Percentiles rank a stretch among this genome's conserved stretches.
phyloP scores from a whole-genome alignment of 2,329 filamentous ascomycete genomes.

The Fulvia fulva region DNA sequence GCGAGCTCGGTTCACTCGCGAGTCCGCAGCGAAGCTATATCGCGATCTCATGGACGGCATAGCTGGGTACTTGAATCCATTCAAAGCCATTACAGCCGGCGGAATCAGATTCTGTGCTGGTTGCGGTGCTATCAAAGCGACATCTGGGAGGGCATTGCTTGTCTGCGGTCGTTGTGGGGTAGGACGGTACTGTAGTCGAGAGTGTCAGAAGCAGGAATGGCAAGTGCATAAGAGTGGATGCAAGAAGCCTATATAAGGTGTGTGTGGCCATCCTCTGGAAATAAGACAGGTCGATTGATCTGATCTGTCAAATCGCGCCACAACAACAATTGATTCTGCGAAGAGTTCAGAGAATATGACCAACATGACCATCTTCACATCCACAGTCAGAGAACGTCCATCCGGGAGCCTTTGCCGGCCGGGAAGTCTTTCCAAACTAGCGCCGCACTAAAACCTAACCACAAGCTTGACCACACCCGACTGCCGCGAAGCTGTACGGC shows the following conservation, averaged over 20 bases:
- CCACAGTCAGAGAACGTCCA: too few species aligned
- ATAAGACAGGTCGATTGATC: too few species aligned
- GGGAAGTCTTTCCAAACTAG: too few species aligned
- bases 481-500: too few species aligned
- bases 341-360: too few species aligned
- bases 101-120: neutral
- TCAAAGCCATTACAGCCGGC: neutral
- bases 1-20: neutral
- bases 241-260: neutral
- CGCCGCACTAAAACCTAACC: too few species aligned
- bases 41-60: neutral
- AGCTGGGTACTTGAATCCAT: neutral
- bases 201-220: neutral
- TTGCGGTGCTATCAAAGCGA: neutral
- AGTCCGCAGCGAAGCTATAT: neutral
- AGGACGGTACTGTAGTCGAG: neutral
- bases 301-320: too few species aligned
- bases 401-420: too few species aligned
- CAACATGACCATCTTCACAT: too few species aligned
- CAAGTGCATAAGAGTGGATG: neutral
- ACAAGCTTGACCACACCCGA: too few species aligned
- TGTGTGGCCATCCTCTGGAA: too few species aligned
- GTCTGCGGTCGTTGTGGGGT: neutral
- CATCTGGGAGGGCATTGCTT: neutral
- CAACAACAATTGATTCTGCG: too few species aligned